Evolutionary conservation across 208 protist genomes (phyloP).

Genomic region (Acanthamoeba castellanii): DNA sequence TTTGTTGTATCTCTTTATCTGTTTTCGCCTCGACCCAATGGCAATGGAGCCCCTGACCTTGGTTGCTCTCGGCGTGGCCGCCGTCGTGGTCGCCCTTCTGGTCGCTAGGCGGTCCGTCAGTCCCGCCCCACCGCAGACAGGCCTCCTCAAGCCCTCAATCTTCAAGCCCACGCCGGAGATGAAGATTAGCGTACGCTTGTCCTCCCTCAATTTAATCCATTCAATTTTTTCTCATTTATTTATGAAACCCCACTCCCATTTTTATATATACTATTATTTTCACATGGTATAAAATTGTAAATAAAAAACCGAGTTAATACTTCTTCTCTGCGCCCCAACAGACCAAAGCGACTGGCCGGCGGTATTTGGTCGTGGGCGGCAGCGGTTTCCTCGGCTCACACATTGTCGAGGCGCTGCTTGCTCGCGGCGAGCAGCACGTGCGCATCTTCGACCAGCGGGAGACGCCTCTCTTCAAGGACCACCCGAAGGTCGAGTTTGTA

Average conservation of each 20-base stretch:
- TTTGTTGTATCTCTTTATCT: too few relatives aligned
- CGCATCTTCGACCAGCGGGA: conserved; percentile 81
- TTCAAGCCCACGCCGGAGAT: background rate
- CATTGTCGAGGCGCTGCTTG: conserved; percentile 81
- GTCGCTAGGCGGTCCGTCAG: background rate
- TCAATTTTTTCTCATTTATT: background rate
- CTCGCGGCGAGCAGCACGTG: conserved; percentile 75
- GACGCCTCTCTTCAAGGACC: conserved; percentile 67
- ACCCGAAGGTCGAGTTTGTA: conserved; percentile 61
- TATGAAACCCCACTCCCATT: background rate
- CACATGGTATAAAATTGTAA: background rate
- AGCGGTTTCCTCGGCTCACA: conserved; percentile 85
- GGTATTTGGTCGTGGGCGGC: conserved; percentile 81
- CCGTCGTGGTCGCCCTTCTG: background rate
- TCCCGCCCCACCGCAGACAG: background rate
- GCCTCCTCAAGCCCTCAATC: background rate
- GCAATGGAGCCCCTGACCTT: background rate
- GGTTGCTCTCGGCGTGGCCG: background rate
- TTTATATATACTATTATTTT: background rate
- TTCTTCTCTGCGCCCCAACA: too few relatives aligned
- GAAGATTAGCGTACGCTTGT: background rate
- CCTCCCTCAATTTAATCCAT: background rate
- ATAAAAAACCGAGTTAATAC: background rate
- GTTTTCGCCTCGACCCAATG: too few relatives aligned
- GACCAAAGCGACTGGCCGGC: conserved; percentile 66